phyloP scores from a whole-genome alignment of 257 asterid species.

The Plectranthus barbatus region DNA sequence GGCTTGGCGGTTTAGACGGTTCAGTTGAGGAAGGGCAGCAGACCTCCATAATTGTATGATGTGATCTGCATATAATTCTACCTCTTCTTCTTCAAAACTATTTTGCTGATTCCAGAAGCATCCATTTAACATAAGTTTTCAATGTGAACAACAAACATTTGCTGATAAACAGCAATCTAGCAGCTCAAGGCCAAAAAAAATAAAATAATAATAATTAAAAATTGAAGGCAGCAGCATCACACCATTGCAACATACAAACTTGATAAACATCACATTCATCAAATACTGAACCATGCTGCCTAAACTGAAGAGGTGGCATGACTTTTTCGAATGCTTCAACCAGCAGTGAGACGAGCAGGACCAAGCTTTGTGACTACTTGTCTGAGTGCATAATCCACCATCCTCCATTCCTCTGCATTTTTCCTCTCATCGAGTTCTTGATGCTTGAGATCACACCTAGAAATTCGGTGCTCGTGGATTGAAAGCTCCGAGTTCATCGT shows the following conservation, averaged over 20 bases:
- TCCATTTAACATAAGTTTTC: no score
- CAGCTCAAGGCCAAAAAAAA: no score
- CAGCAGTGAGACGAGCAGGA: slow-evolving; percentile 60
- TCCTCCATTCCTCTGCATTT: slow-evolving; percentile 89
- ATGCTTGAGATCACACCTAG: slow-evolving; percentile 71
- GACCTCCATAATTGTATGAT: not conserved
- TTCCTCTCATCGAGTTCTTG: slow-evolving; percentile 61
- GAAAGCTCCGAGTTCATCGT: slow-evolving; percentile 34
- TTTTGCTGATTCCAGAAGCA: no score
- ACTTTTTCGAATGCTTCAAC: slow-evolving; percentile 89
- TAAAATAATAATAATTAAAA: no score
- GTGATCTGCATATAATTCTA: slow-evolving; percentile 12
- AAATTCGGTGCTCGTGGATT: slow-evolving; percentile 76
- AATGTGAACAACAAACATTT: no score
- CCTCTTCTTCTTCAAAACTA: not conserved
- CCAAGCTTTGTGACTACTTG: slow-evolving; percentile 63
- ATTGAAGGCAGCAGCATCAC: no score
- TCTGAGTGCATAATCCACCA: slow-evolving; percentile 80
- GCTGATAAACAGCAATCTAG: no score
- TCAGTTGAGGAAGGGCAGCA: not conserved
- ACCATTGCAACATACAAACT: no score
- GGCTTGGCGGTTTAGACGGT: slow-evolving; percentile 53
- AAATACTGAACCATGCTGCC: slow-evolving; percentile 28
- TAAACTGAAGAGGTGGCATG: slow-evolving; percentile 33
- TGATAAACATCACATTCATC: not conserved